A percentile compares a stretch with the other conserved stretches of the same genome.
Evolutionary conservation across 192 early-diverging fungal species (phyloP).

Genomic region (Spinellus fusiger): DNA sequence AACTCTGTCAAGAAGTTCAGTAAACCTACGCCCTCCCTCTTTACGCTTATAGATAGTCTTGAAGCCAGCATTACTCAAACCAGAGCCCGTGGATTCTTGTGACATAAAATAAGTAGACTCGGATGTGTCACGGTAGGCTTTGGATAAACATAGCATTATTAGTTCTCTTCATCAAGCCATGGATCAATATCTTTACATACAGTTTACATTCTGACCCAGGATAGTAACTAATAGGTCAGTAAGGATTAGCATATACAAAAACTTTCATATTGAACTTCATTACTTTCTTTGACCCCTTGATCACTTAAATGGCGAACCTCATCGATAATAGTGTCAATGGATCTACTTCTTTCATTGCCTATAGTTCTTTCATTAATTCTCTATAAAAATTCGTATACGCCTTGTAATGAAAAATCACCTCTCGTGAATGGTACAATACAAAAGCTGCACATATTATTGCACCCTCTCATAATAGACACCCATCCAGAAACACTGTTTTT

Average conservation of each 20-base stretch:
- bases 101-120: conserved; percentile 44
- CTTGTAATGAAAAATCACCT: conserved; percentile 21
- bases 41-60: conserved; percentile 73
- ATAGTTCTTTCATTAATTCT: not conserved
- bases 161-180: not conserved
- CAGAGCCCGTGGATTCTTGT: conserved; percentile 28
- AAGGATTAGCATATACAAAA: not conserved
- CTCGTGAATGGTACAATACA: conserved; percentile 77
- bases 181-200: conserved; percentile 7
- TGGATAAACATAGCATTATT: not conserved
- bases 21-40: conserved; percentile 68
- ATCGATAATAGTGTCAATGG: conserved; percentile 60
- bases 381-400: not conserved
- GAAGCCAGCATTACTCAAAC: conserved; percentile 54
- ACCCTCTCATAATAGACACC: conserved; percentile 72
- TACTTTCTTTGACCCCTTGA: conserved; percentile 57
- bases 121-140: conserved; percentile 62
- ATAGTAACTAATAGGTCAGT: conserved; percentile 42
- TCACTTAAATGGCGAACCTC: conserved; percentile 57
- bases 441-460: conserved; percentile 80
- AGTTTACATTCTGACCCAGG: conserved; percentile 80
- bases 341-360: conserved; percentile 60
- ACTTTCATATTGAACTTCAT: not conserved
- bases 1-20: conserved; percentile 64
- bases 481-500: conserved; percentile 60